Evolutionary conservation across 2,329 filamentous ascomycete species (phyloP).

Genomic region (Anthostomella pinea): DNA sequence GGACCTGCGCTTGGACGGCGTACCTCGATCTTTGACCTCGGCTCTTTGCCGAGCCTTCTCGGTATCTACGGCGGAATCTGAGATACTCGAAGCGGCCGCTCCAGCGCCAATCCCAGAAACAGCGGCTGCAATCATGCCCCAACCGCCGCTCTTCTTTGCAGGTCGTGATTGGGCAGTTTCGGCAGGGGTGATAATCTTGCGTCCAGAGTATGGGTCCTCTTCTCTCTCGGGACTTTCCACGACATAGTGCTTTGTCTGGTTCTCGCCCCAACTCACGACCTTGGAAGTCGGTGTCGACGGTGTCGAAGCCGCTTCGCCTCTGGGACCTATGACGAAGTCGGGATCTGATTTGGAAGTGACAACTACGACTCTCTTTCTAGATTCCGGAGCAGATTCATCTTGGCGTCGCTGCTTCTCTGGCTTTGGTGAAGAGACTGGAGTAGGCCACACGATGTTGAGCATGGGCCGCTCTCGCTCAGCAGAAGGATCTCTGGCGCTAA

Average conservation of each 20-base stretch:
- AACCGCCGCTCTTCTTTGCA: slow-evolving; percentile 43
- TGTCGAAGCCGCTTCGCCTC: slow-evolving; percentile 41
- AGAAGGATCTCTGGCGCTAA: slow-evolving; percentile 50
- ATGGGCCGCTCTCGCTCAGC: slow-evolving; percentile 55
- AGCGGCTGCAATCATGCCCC: slow-evolving; percentile 52
- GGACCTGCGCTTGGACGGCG: slow-evolving; percentile 29
- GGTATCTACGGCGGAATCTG: slow-evolving; percentile 12
- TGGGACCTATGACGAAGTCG: slow-evolving; percentile 38
- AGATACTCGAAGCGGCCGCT: slow-evolving; percentile 26
- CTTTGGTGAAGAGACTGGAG: slow-evolving; percentile 51
- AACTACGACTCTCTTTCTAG: slow-evolving; percentile 11
- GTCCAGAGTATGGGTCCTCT: slow-evolving; percentile 26
- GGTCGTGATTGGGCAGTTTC: slow-evolving; percentile 30
- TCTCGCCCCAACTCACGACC: slow-evolving; percentile 62
- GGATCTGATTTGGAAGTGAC: slow-evolving; percentile 20
- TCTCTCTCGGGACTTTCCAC: slow-evolving; percentile 54
- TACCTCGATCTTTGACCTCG: slow-evolving; percentile 17
- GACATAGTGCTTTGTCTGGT: slow-evolving; percentile 62
- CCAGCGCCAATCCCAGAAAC: slow-evolving; percentile 42
- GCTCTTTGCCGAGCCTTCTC: slow-evolving; percentile 14
- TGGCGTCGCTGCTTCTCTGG: slow-evolving; percentile 38
- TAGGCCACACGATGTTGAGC: slow-evolving; percentile 60
- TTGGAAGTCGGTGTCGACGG: slow-evolving; percentile 49
- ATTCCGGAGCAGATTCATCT: slow-evolving; percentile 13
- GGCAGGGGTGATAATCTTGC: slow-evolving; percentile 29